Evolutionary conservation across 2,329 filamentous ascomycete species (phyloP), one percentile per base, ranked within the genome.

Genomic region (Penicillium digitatum): DNA sequence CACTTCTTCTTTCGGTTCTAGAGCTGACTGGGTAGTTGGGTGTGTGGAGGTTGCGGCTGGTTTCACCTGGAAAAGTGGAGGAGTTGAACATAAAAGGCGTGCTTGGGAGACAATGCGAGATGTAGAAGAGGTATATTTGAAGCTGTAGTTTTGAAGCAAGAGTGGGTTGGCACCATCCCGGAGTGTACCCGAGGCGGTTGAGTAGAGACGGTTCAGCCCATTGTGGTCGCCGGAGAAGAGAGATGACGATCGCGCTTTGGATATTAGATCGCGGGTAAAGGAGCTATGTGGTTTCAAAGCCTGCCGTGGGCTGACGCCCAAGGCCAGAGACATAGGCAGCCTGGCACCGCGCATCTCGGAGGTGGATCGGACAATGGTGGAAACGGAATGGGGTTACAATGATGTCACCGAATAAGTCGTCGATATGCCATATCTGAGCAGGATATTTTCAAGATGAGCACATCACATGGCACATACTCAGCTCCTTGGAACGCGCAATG

Each of bases 261-360:
- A 49, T 34, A 59, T 63, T n/a, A 67, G 11, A 8, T 66, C 57
- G 16, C 47, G 56, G 16, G 66, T 29, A 22, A 65, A 46, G 14
- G 50, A 54, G 39, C 59, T 56, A 49, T 60, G 58, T 22, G 60
- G 43, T 43, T 58, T 65, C 54, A 62, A 50, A 54, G 62, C 52
- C 55, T 62, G 67, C 59, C 62, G 64, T 55, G 65, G 57, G 53
- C 60, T 61, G 53, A 64, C 58, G 56, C 69, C 68, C 62, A 67
- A 63, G 56, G 66, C 60, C 63, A 71, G 68, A 61, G 71, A 66
- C 38, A 67, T 68, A 55, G 74, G 70, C 57, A 73, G 66, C 65
- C 69, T 68, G 54, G 73, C 68, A 67, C 72, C 70, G 73, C 75
- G 73, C 73, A 77, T 76, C 60, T 71, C 69, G 63, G 62, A 62